These are phyloP conservation scores for Pseudogymnoascus destructans DNA, from an alignment of 2,329 filamentous ascomycete genomes.

Conservation along the genomic window DNA sequence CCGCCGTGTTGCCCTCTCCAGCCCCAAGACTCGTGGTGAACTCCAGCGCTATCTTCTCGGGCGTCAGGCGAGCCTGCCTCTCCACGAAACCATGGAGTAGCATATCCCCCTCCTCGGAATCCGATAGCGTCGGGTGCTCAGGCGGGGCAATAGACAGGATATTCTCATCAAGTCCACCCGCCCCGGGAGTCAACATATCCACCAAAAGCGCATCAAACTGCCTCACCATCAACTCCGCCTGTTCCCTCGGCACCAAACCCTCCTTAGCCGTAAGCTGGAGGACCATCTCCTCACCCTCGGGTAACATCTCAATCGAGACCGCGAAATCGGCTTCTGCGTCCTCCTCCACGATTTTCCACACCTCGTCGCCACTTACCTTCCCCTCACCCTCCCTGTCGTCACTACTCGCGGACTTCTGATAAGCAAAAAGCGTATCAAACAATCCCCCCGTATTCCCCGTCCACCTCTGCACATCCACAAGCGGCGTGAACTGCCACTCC, in stretches of 20 bases:
- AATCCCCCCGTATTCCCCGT: slow-evolving; percentile 51
- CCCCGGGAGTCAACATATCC: slow-evolving; percentile 34
- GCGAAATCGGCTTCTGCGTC: slow-evolving; percentile 62
- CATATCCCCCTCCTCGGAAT: slow-evolving; percentile 33
- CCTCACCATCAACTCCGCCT: slow-evolving; percentile 51
- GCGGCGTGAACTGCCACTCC: slow-evolving; percentile 57
- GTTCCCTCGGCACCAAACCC: slow-evolving; percentile 51
- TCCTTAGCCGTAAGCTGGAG: slow-evolving; percentile 55
- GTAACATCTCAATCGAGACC: slow-evolving; percentile 68
- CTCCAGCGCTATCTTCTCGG: slow-evolving; percentile 56
- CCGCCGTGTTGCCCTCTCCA: slow-evolving; percentile 30
- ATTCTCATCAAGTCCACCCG: slow-evolving; percentile 6
- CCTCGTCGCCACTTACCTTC: slow-evolving; percentile 18
- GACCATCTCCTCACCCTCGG: slow-evolving; percentile 35
- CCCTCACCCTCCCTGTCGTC: background rate
- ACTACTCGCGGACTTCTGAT: slow-evolving; percentile 45
- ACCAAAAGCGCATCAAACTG: slow-evolving; percentile 61
- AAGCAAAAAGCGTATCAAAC: slow-evolving; percentile 78
- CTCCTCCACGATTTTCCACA: slow-evolving; percentile 53
- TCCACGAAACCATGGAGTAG: slow-evolving; percentile 74
- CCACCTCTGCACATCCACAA: slow-evolving; percentile 61
- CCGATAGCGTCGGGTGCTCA: slow-evolving; percentile 38
- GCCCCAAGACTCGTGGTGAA: slow-evolving; percentile 50
- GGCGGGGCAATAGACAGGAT: slow-evolving; percentile 57
- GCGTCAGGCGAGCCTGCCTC: slow-evolving; percentile 38